Base-by-base conservation (phyloP, 768 basidiomycete genomes). In the Mycena rosella region DNA sequence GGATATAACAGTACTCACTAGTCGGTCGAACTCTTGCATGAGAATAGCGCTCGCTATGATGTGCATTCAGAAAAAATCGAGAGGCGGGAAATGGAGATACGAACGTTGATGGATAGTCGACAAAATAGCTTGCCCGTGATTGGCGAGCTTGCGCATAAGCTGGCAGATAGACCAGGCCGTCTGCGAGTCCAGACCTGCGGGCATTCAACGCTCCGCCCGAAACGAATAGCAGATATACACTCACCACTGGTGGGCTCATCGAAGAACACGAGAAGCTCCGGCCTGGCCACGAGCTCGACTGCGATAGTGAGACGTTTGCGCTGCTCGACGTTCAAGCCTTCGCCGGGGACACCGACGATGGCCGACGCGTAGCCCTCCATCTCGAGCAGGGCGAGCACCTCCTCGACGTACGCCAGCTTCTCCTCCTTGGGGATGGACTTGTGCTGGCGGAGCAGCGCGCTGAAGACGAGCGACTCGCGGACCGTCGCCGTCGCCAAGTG, bases 171-270 rank as follows among this genome's bases (percentile, higher is more conserved):
- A 79, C 85, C 86, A 87, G 1, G 86, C 84, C 14, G 82, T 83
- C 68, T 87, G 86, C 8, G 82, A 84, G 64, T 87, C 86, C 15
- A 88, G 80, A 67, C 87, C 67, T 68, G 30, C 17, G 20, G 26
- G 11, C n/a, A 13, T 7, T 45, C 7, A 59, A n/a, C 20, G 18
- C 8, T 24, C n/a, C 27, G 15, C 38, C 29, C 5, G 3, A 52
- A 26, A 13, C 22, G 22, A 11, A 45, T 27, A 5, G 32, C 0
- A 9, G 29, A 44, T 8, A 5, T n/a, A 40, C 14, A 24, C 67
- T 47, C 10, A 68, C 67, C 86, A 48, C 85, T 86, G 1, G 88
- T 89, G 1, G 88, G 88, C 69, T 89, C 88, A 71, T 89, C 88
- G 17, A 88, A 78, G 82, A 89, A 89, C 24, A 86, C 79, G 1